Conservation (phyloP, 2,329 filamentous ascomycete species). For the Scedosporium dehoogii region DNA sequence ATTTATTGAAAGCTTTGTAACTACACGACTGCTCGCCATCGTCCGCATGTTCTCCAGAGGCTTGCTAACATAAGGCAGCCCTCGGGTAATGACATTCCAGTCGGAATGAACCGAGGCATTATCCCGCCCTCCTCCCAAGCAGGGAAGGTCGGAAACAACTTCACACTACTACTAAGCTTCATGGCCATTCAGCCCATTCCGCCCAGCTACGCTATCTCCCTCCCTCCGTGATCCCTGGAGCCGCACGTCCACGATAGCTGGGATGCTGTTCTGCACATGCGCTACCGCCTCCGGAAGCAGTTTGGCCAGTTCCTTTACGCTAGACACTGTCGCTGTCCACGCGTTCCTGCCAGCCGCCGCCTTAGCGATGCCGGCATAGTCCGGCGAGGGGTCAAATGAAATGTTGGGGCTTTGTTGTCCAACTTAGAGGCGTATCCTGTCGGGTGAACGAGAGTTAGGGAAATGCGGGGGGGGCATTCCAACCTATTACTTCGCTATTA, state of each 20-base stretch:
- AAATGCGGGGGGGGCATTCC: slow-evolving; percentile 51
- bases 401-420: slow-evolving; percentile 53
- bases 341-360: slow-evolving; percentile 46
- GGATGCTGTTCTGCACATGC: slow-evolving; percentile 37
- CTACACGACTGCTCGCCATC: too few relatives aligned
- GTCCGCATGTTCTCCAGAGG: too few relatives aligned
- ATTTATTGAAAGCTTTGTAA: too few relatives aligned
- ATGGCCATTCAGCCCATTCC: neutral
- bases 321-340: slow-evolving; percentile 36
- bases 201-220: slow-evolving; percentile 27
- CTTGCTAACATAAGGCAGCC: too few relatives aligned
- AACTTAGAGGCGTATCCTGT: slow-evolving; percentile 43
- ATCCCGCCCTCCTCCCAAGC: too few relatives aligned
- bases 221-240: slow-evolving; percentile 16
- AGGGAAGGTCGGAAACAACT: too few relatives aligned
- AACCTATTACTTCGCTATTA: slow-evolving; percentile 16
- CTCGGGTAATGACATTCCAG: too few relatives aligned
- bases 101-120: too few relatives aligned
- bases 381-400: slow-evolving; percentile 46
- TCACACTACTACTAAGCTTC: too few relatives aligned
- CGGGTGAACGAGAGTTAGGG: slow-evolving; percentile 47
- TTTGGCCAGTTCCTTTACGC: slow-evolving; percentile 33
- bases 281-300: slow-evolving; percentile 40
- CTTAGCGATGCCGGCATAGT: slow-evolving; percentile 51
- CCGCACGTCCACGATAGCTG: slow-evolving; percentile 44